These are phyloP conservation scores for Albizia julibrissin DNA, from an alignment of 306 rosid genomes.

Conservation along the genomic window DNA sequence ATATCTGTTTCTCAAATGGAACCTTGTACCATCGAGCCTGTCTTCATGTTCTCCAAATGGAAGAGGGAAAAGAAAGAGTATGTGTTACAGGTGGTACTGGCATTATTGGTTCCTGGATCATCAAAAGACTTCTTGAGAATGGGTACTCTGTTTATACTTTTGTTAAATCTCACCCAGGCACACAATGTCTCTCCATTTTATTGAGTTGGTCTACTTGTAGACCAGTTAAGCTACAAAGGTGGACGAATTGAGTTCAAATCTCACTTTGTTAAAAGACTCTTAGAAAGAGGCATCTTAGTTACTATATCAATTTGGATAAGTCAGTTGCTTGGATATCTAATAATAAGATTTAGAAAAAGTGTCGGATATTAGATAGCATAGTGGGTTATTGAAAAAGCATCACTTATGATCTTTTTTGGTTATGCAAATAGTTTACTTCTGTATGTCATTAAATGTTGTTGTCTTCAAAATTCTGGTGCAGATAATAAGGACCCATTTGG, in stretches of 20 bases:
- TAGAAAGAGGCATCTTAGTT: too few species aligned
- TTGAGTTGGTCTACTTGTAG: background rate
- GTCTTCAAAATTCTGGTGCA: background rate
- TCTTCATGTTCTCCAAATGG: background rate
- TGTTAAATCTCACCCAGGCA: conserved; percentile 37
- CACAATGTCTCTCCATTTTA: background rate
- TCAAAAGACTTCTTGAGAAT: conserved; percentile 35
- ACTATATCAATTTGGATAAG: too few species aligned
- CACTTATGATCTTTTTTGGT: too few species aligned
- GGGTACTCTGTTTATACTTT: conserved; percentile 43
- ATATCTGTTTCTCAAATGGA: background rate
- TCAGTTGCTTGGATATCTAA: too few species aligned
- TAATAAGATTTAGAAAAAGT: too few species aligned
- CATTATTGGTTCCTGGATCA: conserved; percentile 40
- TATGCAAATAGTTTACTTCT: background rate
- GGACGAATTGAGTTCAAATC: too few species aligned
- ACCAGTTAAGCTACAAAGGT: too few species aligned
- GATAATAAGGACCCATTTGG: conserved; percentile 35
- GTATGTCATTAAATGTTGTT: background rate
- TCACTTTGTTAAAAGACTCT: too few species aligned
- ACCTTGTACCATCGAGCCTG: background rate
- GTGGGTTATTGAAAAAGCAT: too few species aligned
- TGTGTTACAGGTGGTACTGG: conserved; percentile 48
- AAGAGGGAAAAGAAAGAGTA: conserved; percentile 24
- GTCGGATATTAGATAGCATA: too few species aligned